Evolutionary conservation across 2,329 filamentous ascomycete genomes (phyloP).

Genomic region (Cladosporium sp.): DNA sequence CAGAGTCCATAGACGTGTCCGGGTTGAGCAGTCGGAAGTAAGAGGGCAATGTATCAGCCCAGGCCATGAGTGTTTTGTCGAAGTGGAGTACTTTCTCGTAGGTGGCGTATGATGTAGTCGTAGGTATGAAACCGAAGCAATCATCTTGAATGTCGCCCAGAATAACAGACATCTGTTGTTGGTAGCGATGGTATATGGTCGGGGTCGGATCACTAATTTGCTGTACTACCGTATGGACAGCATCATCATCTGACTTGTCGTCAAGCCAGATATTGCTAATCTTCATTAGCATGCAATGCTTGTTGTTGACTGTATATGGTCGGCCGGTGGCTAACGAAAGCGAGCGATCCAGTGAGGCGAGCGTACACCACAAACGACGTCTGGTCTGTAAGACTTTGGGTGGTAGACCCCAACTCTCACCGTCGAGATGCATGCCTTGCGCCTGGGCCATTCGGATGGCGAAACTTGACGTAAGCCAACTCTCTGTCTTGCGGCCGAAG

Average conservation of each 20-base stretch:
- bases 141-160: slow-evolving; percentile 3
- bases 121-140: not conserved
- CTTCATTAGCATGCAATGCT: slow-evolving; percentile 6
- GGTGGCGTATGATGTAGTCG: not conserved
- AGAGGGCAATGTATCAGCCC: not conserved
- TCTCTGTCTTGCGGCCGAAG: slow-evolving; percentile 3
- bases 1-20: not conserved
- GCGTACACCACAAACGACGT: slow-evolving; percentile 6
- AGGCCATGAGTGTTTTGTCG: not conserved
- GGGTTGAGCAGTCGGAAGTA: not conserved
- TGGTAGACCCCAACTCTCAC: slow-evolving; percentile 1
- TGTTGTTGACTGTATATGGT: slow-evolving; percentile 3
- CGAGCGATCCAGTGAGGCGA: not conserved
- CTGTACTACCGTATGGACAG: not conserved
- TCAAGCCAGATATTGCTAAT: not conserved
- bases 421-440: slow-evolving; percentile 4
- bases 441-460: slow-evolving; percentile 6
- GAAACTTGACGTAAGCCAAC: slow-evolving; percentile 3
- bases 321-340: not conserved
- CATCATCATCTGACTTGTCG: not conserved
- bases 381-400: not conserved
- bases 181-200: not conserved
- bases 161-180: slow-evolving; percentile 5
- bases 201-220: not conserved
- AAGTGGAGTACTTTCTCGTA: not conserved